Evolutionary conservation across 345 rosid species (phyloP).

Genomic region (Kernera saxatilis): DNA sequence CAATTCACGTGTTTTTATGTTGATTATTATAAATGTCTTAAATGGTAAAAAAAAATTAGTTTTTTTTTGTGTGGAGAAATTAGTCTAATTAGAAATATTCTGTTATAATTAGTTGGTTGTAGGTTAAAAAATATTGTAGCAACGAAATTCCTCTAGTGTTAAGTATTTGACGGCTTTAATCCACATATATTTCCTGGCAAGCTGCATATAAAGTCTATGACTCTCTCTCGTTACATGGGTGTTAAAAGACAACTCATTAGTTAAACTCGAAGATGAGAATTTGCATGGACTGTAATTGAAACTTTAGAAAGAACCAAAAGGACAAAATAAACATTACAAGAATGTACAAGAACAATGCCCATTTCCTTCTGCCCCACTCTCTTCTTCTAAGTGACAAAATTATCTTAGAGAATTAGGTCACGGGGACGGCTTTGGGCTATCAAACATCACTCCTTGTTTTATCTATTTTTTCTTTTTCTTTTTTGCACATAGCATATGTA

Average conservation of each 20-base stretch:
- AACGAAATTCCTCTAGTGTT: too few species aligned
- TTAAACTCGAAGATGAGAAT: conserved; percentile 20
- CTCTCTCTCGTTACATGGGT: neutral
- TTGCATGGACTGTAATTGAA: conserved; percentile 17
- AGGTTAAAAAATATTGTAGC: too few species aligned
- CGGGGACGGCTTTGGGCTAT: conserved; percentile 25
- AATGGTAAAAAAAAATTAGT: too few species aligned
- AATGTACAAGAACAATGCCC: conserved; percentile 29
- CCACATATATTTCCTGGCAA: neutral
- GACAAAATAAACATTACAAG: conserved; percentile 25
- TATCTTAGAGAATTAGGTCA: conserved; percentile 28
- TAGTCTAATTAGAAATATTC: too few species aligned
- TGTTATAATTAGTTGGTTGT: too few species aligned
- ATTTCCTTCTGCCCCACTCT: conserved; percentile 31
- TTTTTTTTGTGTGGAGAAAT: too few species aligned
- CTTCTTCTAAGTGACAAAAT: conserved; percentile 26
- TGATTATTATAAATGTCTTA: too few species aligned
- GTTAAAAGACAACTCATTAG: conserved; percentile 10
- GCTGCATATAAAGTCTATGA: neutral
- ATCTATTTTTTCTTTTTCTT: neutral
- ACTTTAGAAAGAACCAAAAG: neutral
- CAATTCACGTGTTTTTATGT: too few species aligned
- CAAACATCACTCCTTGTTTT: conserved; percentile 16
- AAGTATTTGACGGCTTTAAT: too few species aligned
- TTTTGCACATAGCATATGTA: neutral